Percentiles rank a stretch among this genome's conserved stretches.
Evolutionary conservation across 2,329 filamentous ascomycete species (phyloP).

Genomic region (Aschersonia sp.): DNA sequence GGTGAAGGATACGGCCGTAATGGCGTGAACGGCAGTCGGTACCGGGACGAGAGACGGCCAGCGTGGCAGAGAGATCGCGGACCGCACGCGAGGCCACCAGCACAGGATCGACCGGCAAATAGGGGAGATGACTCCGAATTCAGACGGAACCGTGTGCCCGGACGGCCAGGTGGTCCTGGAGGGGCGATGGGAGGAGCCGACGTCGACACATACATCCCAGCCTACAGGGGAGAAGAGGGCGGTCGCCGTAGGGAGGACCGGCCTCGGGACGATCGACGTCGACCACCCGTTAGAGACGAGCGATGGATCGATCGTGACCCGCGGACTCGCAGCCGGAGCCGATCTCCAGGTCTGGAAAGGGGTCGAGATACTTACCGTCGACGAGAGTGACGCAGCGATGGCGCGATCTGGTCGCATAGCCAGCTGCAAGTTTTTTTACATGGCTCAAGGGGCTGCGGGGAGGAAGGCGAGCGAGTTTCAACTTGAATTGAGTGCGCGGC

Average conservation of each 20-base stretch:
- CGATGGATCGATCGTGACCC: conserved; percentile 26
- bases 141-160: conserved; percentile 24
- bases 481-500: not conserved
- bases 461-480: not conserved
- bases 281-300: conserved; percentile 19
- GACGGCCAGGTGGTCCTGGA: conserved; percentile 5
- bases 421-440: too few species aligned
- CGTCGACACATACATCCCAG: conserved; percentile 35
- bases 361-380: conserved; percentile 34
- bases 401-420: too few species aligned
- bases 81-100: conserved; percentile 34
- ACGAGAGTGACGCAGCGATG: conserved; percentile 14
- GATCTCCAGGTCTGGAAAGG: conserved; percentile 22
- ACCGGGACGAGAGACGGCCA: conserved; percentile 32
- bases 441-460: too few species aligned
- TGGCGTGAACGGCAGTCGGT: conserved; percentile 31
- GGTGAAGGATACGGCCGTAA: conserved; percentile 36
- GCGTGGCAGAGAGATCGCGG: conserved; percentile 41
- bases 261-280: conserved; percentile 16
- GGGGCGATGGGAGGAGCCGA: conserved; percentile 12
- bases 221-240: conserved; percentile 22
- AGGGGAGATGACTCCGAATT: conserved; percentile 21
- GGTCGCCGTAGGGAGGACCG: conserved; percentile 20
- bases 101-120: conserved; percentile 17
- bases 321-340: conserved; percentile 23